Evolutionary conservation across 352 stramenopile genomes (phyloP), one percentile per base, ranked within the genome.

Genomic region (Saprolegnia diclina): DNA sequence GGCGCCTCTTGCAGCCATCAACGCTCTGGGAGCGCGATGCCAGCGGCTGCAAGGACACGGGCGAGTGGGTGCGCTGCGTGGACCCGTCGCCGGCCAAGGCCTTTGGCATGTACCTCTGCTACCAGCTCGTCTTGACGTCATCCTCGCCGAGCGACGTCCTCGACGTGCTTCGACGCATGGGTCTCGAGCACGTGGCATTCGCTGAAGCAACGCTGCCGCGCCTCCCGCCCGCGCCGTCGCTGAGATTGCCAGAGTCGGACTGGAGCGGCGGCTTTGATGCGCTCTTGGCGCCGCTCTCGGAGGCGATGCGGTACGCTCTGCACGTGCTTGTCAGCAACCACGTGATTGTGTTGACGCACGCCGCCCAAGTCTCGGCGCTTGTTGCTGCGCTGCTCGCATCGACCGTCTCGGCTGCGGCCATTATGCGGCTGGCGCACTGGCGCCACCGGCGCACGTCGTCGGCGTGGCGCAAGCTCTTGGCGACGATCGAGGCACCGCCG

Each of bases 191-290:
- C 38, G 2, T 37, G 24, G n/a, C 38, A 14, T 52, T 19, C 2
- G 19, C 9, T 22, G 14, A 18, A 14, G 19, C 26, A 0, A 5
- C 18, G 53, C 24, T 35, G 22, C 9, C 19, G 53, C 19, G 22
- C 26, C 7, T 42, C 11, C 26, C 22, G 53, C 26, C 22, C 9
- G 24, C 52, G 19, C 35, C 52, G 3, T 7, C 1, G 4, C 3
- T 19, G 19, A 7, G 3, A 3, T 24, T 59, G 35, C 52, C 52
- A 2, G n/a, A 13, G 24, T 26, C 13, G n/a, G 37, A 52, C 9
- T 67, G 62, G 62, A 67, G 62, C 24, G 62, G 62, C 22, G 40
- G 40, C 5, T 53, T 56, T 38, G 62, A 67, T 35, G 5, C 26
- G 10, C 16, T 56, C 18, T 67, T 67, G 21, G 62, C 19, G 6